phyloP scores from a whole-genome alignment of 306 rosid genomes.

The Lathyrus oleraceus region DNA sequence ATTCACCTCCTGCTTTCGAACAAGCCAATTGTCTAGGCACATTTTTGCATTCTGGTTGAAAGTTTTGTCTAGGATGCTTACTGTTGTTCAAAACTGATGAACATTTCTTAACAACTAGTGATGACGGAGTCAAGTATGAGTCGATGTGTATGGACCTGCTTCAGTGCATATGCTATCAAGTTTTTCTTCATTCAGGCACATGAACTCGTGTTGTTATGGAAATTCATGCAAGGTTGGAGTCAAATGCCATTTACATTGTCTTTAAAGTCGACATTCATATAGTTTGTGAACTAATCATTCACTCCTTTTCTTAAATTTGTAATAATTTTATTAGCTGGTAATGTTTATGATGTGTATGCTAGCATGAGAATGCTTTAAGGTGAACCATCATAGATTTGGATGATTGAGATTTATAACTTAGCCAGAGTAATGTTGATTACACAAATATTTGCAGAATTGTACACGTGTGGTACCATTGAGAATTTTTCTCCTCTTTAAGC shows the following conservation, averaged over 20 bases:
- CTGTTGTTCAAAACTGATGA: conserved; percentile 18
- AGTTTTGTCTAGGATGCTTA: neutral
- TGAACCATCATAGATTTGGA: neutral
- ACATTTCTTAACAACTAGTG: conserved; percentile 49
- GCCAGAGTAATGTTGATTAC: neutral
- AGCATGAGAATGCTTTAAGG: neutral
- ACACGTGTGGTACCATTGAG: neutral
- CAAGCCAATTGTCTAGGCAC: neutral
- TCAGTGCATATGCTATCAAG: conserved; percentile 68
- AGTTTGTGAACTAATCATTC: conserved; percentile 8
- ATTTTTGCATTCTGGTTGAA: neutral
- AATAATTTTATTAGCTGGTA: neutral
- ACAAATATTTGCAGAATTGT: neutral
- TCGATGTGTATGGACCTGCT: conserved; percentile 69
- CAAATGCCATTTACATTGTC: conserved; percentile 25
- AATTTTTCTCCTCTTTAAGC: too few relatives aligned
- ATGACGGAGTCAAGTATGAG: conserved; percentile 63
- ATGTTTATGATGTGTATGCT: neutral
- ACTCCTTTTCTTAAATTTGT: conserved; percentile 13
- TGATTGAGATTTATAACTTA: neutral
- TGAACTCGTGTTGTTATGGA: conserved; percentile 44
- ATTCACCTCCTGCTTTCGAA: neutral
- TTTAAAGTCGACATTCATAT: conserved; percentile 32
- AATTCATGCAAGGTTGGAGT: conserved; percentile 27
- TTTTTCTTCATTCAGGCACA: conserved; percentile 47